These are phyloP conservation scores for Rhododendron vialii DNA, from an alignment of 148 eudicot genomes.

Conservation along the genomic window DNA sequence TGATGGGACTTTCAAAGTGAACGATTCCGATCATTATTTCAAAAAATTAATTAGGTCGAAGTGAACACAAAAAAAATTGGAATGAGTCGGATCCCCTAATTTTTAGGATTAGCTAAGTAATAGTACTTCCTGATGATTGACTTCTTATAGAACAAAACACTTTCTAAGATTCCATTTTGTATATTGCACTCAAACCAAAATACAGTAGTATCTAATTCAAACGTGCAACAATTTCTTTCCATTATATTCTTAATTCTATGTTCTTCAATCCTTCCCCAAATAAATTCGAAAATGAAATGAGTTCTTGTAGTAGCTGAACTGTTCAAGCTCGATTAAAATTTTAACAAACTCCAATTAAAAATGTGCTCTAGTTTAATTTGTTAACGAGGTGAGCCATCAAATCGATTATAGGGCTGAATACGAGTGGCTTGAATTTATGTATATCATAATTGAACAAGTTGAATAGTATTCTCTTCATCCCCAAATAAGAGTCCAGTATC, in stretches of 20 bases:
- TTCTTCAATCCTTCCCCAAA: background rate
- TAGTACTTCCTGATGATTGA: background rate
- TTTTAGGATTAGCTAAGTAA: background rate
- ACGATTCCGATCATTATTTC: background rate
- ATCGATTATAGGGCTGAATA: background rate
- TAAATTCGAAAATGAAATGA: background rate
- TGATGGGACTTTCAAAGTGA: background rate
- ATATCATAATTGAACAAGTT: background rate
- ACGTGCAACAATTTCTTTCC: background rate
- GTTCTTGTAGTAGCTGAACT: background rate
- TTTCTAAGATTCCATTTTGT: background rate
- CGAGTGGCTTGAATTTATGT: background rate
- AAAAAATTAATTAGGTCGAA: background rate
- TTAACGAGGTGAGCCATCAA: background rate
- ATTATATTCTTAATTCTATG: background rate
- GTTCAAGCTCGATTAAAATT: background rate
- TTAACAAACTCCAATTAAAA: background rate
- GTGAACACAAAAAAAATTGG: background rate
- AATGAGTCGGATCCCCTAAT: background rate
- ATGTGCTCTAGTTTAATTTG: background rate
- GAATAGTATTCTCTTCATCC: background rate
- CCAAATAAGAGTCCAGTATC: too few relatives aligned
- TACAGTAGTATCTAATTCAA: background rate
- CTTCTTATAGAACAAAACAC: background rate
- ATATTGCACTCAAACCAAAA: background rate